Percentiles rank a stretch among this genome's conserved stretches.
These are phyloP conservation scores for Xylaria acuta DNA, from an alignment of 495 filamentous ascomycete species.

Conservation along the genomic window DNA sequence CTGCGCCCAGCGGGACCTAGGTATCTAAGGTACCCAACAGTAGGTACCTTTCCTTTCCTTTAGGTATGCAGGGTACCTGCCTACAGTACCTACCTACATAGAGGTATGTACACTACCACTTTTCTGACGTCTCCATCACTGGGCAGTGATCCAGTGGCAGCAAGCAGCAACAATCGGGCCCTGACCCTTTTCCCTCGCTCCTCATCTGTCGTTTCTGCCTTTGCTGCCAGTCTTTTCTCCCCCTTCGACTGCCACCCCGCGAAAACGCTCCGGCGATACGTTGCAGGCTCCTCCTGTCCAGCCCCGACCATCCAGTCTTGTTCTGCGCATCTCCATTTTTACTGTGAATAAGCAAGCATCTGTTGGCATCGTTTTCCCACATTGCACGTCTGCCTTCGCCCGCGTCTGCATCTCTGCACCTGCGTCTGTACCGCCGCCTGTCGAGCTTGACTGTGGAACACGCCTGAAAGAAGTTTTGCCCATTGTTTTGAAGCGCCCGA, in stretches of 20 bases:
- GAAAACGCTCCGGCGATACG: conserved; percentile 26
- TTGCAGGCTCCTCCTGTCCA: conserved; percentile 18
- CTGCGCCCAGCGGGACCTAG: background rate
- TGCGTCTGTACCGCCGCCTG: conserved; percentile 14
- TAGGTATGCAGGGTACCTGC: too few species aligned
- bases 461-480: conserved; percentile 24
- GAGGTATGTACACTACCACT: background rate
- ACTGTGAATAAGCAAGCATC: conserved; percentile 27
- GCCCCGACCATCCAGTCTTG: conserved; percentile 12
- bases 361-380: conserved; percentile 25
- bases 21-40: too few species aligned
- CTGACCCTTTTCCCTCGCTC: conserved; percentile 16
- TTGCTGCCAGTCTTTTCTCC: conserved; percentile 25
- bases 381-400: conserved; percentile 10
- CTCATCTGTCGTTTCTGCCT: conserved; percentile 15
- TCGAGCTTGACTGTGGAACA: conserved; percentile 25
- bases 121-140: conserved; percentile 27
- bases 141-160: too few species aligned
- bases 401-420: conserved; percentile 20
- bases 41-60: too few species aligned
- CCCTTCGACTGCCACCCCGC: conserved; percentile 23
- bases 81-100: background rate
- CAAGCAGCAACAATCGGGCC: background rate
- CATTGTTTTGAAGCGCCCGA: conserved; percentile 26
- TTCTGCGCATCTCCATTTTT: conserved; percentile 30